Evolutionary conservation across 2,329 filamentous ascomycete genomes (phyloP).

Genomic region (Onygenales sp.): DNA sequence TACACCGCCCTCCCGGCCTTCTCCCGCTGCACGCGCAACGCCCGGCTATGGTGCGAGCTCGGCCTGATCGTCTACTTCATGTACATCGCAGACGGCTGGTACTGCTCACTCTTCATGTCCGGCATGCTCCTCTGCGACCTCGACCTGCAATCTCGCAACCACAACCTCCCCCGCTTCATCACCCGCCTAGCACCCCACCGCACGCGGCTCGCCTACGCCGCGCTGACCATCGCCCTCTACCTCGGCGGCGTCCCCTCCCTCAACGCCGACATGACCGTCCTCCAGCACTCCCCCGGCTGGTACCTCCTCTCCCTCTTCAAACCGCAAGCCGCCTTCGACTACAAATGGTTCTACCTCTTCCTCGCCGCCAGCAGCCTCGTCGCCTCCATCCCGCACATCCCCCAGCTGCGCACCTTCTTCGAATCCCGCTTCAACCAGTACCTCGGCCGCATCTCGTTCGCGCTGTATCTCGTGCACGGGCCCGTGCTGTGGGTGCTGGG

Average conservation of each 20-base stretch:
- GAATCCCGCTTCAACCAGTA: conserved; percentile 34
- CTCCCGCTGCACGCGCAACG: conserved; percentile 44
- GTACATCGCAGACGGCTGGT: conserved; percentile 57
- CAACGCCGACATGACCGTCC: conserved; percentile 37
- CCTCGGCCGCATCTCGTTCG: conserved; percentile 39
- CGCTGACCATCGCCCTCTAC: conserved; percentile 45
- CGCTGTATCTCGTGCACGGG: conserved; percentile 49
- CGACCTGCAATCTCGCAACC: conserved; percentile 43
- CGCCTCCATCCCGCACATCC: conserved; percentile 31
- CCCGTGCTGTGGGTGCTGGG: conserved; percentile 51
- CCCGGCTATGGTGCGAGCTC: conserved; percentile 45
- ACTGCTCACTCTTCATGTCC: conserved; percentile 49
- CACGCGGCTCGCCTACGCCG: conserved; percentile 39
- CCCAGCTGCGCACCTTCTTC: conserved; percentile 32
- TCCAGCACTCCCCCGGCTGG: conserved; percentile 52
- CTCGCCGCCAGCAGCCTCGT: conserved; percentile 35
- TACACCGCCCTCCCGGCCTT: conserved; percentile 51
- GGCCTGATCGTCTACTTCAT: conserved; percentile 55
- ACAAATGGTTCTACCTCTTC: conserved; percentile 35
- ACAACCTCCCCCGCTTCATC: conserved; percentile 44
- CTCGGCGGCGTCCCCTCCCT: conserved; percentile 53
- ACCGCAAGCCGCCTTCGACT: conserved; percentile 51
- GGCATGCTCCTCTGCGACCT: conserved; percentile 56
- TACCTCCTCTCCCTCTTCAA: conserved; percentile 51
- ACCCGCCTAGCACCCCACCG: conserved; percentile 35